Base-by-base conservation (phyloP, 345 rosid species). In the Abelmoschus esculentus region DNA sequence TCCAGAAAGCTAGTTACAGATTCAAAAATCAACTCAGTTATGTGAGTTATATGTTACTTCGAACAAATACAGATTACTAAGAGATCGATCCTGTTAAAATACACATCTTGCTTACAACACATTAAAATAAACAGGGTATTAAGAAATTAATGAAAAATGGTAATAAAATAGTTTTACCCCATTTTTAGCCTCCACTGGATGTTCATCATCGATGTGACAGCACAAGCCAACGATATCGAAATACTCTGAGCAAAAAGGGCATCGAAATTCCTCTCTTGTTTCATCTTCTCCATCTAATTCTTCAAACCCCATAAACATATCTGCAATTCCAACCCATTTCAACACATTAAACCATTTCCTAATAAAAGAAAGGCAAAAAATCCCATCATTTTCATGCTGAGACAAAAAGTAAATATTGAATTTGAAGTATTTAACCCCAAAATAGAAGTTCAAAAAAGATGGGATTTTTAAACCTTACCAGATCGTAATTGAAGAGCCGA, bases 141-240 rank as follows among this genome's bases (percentile, higher is more conserved):
- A 46, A 12, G 17, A 12, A 47, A 47, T 13, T 47, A 53, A 53
- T 17, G 50, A 32, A 34, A 10, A 55, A 10, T 11, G 10, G 18
- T 36, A 54, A 19, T 22, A 19, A 54, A 18, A 56, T 14, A 56
- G 32, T 8, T 47, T 47, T 89, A 91, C 98, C 91, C 95, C 98
- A 79, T 86, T 91, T 79, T 52, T 86, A 74, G 98, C 87, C 81
- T 93, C 97, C 80, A 75, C 36, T 5, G 93, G 90, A 81, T 93
- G 98, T 75, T 86, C 91, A 59, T 93, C 97, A 18, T 93, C 97
- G 55, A 93, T 89, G 84, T 89, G 98, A 72, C 92, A 86, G 71
- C 97, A 93, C 74, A 91, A 82, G 72, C 96, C 91, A 49, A 86
- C 88, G 19, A 93, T 93, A 77, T 93, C 98, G 73, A 86, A 93